Evolutionary conservation across 331 rosid species (phyloP).

Genomic region (Prunus yedoensis): DNA sequence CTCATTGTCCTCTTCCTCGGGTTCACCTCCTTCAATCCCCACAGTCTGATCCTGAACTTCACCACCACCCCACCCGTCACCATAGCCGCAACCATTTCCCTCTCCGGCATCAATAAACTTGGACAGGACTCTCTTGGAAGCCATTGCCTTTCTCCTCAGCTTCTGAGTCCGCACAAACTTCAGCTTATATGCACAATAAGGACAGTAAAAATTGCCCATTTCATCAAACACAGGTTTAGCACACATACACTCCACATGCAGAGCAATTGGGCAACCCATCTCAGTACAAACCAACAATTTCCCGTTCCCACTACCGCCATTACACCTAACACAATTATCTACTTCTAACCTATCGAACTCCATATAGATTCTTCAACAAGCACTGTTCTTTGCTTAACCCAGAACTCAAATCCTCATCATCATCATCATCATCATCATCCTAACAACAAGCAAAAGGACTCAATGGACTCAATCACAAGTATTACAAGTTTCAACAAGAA

Average conservation of each 20-base stretch:
- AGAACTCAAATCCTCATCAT: neutral
- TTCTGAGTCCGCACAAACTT: constrained; percentile 20
- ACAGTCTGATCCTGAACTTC: constrained; percentile 9
- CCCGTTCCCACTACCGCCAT: constrained; percentile 27
- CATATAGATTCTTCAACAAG: constrained; percentile 19
- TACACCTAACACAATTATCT: constrained; percentile 49
- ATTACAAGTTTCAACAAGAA: neutral
- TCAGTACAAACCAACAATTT: constrained; percentile 46
- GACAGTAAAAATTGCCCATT: constrained; percentile 55
- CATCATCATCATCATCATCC: neutral
- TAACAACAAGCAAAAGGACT: neutral
- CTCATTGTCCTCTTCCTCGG: neutral
- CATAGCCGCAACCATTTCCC: constrained; percentile 2
- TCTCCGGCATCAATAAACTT: constrained; percentile 36
- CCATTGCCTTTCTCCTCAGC: constrained; percentile 34
- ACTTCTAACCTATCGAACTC: constrained; percentile 30
- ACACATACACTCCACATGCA: constrained; percentile 55
- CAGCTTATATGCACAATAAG: constrained; percentile 59
- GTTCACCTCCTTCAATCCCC: constrained; percentile 11
- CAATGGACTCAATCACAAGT: neutral
- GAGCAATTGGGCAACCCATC: constrained; percentile 46
- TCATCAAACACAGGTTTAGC: constrained; percentile 53
- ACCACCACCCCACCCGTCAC: constrained; percentile 4
- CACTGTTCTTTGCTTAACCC: neutral
- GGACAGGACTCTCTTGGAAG: constrained; percentile 44